Evolutionary conservation across 768 basidiomycete genomes (phyloP).

Genomic region (Rhizopogon sp.): DNA sequence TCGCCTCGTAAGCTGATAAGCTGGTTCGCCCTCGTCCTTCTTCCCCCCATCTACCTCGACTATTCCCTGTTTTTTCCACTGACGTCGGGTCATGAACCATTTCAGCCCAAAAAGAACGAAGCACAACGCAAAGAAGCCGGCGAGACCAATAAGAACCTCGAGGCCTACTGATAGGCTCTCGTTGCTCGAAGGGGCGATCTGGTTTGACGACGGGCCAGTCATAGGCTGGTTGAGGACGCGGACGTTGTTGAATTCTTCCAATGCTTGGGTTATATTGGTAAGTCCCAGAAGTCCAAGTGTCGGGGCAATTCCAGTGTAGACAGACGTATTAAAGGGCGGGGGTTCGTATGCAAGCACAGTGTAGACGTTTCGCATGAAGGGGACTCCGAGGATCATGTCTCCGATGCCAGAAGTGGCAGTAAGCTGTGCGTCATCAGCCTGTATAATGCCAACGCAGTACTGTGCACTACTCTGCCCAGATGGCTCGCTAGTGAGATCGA

Average conservation of each 20-base stretch:
- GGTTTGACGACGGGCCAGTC: slow-evolving; percentile 11
- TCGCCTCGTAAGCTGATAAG: slow-evolving; percentile 32
- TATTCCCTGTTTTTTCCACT: slow-evolving; percentile 19
- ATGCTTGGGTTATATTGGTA: slow-evolving; percentile 55
- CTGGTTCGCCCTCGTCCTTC: slow-evolving; percentile 10
- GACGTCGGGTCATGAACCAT: slow-evolving; percentile 43
- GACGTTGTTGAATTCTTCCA: slow-evolving; percentile 65
- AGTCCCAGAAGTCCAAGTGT: slow-evolving; percentile 58
- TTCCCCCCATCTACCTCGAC: slow-evolving; percentile 9
- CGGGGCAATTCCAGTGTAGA: slow-evolving; percentile 26
- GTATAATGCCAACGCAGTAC: slow-evolving; percentile 64
- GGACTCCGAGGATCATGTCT: slow-evolving; percentile 76
- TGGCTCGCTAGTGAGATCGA: slow-evolving; percentile 60
- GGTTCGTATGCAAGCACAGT: slow-evolving; percentile 66
- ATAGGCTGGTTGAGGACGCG: slow-evolving; percentile 63
- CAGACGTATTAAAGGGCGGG: slow-evolving; percentile 37
- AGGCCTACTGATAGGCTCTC: slow-evolving; percentile 53
- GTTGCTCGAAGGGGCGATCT: slow-evolving; percentile 3
- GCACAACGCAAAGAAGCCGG: slow-evolving; percentile 55
- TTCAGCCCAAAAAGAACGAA: slow-evolving; percentile 47
- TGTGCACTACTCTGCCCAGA: slow-evolving; percentile 35
- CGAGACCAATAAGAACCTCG: slow-evolving; percentile 54
- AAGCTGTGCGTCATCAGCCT: slow-evolving; percentile 44
- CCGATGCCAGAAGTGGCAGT: slow-evolving; percentile 33
- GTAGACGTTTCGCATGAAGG: slow-evolving; percentile 74